These are phyloP conservation scores for Penicillium lagena DNA, from an alignment of 495 filamentous ascomycete species.

Conservation along the genomic window DNA sequence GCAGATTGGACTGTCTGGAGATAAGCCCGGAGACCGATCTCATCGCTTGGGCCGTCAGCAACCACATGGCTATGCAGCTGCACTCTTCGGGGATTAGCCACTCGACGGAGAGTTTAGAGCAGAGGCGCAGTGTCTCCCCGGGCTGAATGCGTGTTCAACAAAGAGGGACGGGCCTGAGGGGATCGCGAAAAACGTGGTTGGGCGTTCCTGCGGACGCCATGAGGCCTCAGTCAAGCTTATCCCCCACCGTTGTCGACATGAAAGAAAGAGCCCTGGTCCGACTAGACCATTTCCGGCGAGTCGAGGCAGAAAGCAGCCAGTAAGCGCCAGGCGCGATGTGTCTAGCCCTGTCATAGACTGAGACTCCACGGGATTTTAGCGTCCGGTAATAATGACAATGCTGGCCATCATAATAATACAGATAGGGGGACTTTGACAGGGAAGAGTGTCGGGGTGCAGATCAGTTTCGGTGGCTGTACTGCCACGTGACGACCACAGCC, in stretches of 20 bases:
- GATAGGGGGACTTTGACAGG: no score
- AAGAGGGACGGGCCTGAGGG: neutral
- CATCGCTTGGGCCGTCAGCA: neutral
- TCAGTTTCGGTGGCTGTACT: no score
- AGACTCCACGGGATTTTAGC: neutral
- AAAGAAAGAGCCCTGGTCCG: neutral
- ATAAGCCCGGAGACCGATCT: no score
- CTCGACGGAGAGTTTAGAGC: conserved; percentile 1
- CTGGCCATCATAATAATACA: no score
- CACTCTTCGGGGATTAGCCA: no score
- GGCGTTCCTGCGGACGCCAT: conserved; percentile 22
- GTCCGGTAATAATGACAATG: no score
- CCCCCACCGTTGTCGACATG: neutral
- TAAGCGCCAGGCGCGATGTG: conserved; percentile 1
- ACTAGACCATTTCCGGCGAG: neutral
- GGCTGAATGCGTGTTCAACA: neutral
- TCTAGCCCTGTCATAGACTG: neutral
- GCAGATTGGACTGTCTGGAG: no score
- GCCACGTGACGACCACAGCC: no score
- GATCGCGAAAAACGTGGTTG: conserved; percentile 8
- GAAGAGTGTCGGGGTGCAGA: no score
- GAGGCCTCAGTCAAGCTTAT: neutral
- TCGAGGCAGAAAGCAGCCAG: neutral
- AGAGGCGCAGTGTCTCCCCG: neutral
- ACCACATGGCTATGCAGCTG: neutral